A percentile compares a stretch with the other conserved stretches of the same genome.
Evolutionary conservation across 2,329 filamentous ascomycete species (phyloP).

Genomic region (Hysterium pulicare): DNA sequence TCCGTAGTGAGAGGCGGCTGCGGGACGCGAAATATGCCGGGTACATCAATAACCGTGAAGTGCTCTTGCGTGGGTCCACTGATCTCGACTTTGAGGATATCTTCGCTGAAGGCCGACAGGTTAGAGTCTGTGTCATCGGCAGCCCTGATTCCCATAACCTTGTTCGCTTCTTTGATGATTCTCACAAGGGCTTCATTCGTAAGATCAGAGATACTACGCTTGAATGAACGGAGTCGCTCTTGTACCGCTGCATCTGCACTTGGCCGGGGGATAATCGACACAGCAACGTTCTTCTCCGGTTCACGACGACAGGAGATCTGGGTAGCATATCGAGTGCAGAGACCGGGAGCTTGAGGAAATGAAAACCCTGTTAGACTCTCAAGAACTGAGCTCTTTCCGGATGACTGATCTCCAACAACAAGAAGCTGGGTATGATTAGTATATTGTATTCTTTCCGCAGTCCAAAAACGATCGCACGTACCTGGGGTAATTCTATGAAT

Average conservation of each 20-base stretch:
- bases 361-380: constrained; percentile 34
- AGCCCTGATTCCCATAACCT: constrained; percentile 1
- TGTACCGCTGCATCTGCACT: constrained; percentile 7
- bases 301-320: constrained; percentile 40
- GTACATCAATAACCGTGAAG: constrained; percentile 43
- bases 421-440: constrained; percentile 9
- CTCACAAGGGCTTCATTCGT: constrained; percentile 3
- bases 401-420: constrained; percentile 38
- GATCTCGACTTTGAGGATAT: constrained; percentile 39
- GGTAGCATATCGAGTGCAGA: constrained; percentile 46
- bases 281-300: constrained; percentile 10
- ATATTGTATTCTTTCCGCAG: too few relatives aligned
- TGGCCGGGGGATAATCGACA: constrained; percentile 31
- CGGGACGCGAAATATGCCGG: constrained; percentile 37
- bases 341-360: constrained; percentile 37
- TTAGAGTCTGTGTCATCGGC: constrained; percentile 3
- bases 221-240: constrained; percentile 22
- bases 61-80: constrained; percentile 37
- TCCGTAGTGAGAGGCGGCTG: constrained; percentile 9
- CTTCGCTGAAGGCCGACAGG: constrained; percentile 29
- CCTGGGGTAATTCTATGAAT: constrained; percentile 27
- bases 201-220: constrained; percentile 15
- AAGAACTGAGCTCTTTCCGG: constrained; percentile 35
- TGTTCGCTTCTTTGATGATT: constrained; percentile 5
- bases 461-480: too few relatives aligned